Percentiles rank a stretch among this genome's conserved stretches.
Evolutionary conservation across 106 monocot genomes (phyloP).

Genomic region (Iris macrosiphon): DNA sequence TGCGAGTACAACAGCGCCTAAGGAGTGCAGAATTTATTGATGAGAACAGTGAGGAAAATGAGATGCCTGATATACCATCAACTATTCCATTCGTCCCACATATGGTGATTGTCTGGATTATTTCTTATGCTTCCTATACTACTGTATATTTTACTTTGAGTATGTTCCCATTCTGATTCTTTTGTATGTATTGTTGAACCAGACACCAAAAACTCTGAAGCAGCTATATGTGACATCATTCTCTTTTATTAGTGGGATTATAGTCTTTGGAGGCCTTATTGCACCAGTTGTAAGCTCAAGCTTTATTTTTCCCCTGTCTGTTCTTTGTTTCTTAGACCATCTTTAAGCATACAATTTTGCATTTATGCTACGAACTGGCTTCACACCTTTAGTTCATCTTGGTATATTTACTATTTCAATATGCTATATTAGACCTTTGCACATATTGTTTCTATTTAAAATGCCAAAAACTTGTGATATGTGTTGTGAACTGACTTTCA

Average conservation of each 20-base stretch:
- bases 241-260: conserved; percentile 58
- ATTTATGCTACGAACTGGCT: no score
- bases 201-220: conserved; percentile 85
- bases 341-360: no score
- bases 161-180: no score
- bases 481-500: no score
- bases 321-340: not conserved
- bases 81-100: conserved; percentile 81
- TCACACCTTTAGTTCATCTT: not conserved
- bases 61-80: conserved; percentile 93
- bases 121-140: not conserved
- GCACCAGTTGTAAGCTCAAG: conserved; percentile 60
- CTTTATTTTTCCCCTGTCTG: not conserved
- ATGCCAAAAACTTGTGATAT: no score
- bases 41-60: conserved; percentile 55
- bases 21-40: conserved; percentile 41
- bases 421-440: not conserved
- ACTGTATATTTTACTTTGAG: not conserved
- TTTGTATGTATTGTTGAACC: conserved; percentile 10
- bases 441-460: not conserved
- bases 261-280: conserved; percentile 82
- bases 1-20: conserved; percentile 83
- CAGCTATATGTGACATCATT: conserved; percentile 78
- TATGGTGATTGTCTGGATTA: conserved; percentile 31
- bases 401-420: not conserved